Conservation (phyloP, 2,329 filamentous ascomycete genomes). For the Magnaporthiopsis incrustans region DNA sequence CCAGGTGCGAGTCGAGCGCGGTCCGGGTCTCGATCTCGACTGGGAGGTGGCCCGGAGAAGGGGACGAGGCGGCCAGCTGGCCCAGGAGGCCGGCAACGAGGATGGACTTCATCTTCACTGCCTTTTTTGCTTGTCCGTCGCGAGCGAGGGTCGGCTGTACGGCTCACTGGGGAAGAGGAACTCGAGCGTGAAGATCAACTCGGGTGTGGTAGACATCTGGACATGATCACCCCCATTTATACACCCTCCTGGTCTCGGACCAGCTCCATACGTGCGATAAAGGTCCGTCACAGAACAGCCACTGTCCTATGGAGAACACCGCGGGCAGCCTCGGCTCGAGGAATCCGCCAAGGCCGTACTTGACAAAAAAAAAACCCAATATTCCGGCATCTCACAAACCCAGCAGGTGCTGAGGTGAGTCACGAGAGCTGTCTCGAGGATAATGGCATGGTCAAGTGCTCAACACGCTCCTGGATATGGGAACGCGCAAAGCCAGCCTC, state of each 20-base stretch:
- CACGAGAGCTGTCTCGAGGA: background rate
- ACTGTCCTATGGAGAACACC: background rate
- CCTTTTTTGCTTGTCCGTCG: background rate
- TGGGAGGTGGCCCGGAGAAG: slow-evolving; percentile 4
- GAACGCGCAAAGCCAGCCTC: background rate
- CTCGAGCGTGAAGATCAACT: background rate
- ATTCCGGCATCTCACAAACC: background rate
- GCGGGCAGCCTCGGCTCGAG: background rate
- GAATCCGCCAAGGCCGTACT: background rate
- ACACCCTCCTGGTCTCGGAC: background rate
- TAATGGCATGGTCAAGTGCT: background rate
- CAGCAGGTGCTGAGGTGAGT: background rate
- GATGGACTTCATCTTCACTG: slow-evolving; percentile 1
- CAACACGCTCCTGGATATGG: background rate
- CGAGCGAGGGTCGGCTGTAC: background rate
- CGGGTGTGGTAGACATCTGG: background rate
- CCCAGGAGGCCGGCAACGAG: slow-evolving; percentile 1
- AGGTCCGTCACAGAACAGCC: background rate
- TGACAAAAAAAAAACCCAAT: background rate
- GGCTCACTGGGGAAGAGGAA: background rate
- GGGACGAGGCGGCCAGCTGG: slow-evolving; percentile 5
- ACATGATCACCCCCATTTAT: background rate
- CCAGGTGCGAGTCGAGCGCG: slow-evolving; percentile 10
- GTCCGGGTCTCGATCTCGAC: slow-evolving; percentile 11
- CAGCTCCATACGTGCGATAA: background rate